These are phyloP conservation scores for Westerdykella sp. DNA, from an alignment of 2,329 filamentous ascomycete species.

Conservation along the genomic window DNA sequence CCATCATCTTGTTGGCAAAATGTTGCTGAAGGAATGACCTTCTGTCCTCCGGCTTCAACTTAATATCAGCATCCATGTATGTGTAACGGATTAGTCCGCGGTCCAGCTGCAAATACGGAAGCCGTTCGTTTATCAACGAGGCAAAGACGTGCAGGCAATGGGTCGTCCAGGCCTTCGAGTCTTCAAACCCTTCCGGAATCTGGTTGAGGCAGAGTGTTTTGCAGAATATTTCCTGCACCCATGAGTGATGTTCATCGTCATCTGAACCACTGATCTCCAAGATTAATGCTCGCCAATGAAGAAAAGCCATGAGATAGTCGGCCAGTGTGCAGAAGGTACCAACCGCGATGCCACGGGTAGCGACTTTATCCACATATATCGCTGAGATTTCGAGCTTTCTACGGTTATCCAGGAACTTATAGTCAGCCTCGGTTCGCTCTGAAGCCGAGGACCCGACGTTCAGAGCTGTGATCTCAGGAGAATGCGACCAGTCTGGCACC, in stretches of 20 bases:
- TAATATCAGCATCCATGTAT: not conserved
- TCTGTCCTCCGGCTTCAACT: slow-evolving; percentile 4
- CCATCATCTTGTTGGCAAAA: slow-evolving; percentile 16
- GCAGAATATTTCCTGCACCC: slow-evolving; percentile 25
- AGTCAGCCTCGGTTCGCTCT: slow-evolving; percentile 10
- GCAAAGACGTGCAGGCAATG: slow-evolving; percentile 16
- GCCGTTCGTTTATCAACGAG: slow-evolving; percentile 7
- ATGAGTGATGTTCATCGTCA: not conserved
- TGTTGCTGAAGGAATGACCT: slow-evolving; percentile 12
- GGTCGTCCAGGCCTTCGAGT: slow-evolving; percentile 12
- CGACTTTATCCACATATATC: slow-evolving; percentile 26
- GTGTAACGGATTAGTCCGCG: slow-evolving; percentile 7
- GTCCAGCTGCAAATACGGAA: slow-evolving; percentile 13
- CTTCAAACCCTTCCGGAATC: slow-evolving; percentile 8
- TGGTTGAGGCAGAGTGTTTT: slow-evolving; percentile 25
- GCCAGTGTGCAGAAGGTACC: slow-evolving; percentile 20
- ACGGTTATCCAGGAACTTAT: slow-evolving; percentile 16
- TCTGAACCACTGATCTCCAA: slow-evolving; percentile 9
- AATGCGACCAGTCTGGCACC: slow-evolving; percentile 37
- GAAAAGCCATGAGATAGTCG: slow-evolving; percentile 35
- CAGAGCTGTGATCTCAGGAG: slow-evolving; percentile 13
- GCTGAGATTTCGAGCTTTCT: slow-evolving; percentile 26
- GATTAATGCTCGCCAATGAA: slow-evolving; percentile 30
- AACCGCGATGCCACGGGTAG: slow-evolving; percentile 22
- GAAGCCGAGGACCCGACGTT: slow-evolving; percentile 17